Evolutionary conservation across 768 basidiomycete genomes (phyloP).

Genomic region (Leucocoprinus birnbaumii): DNA sequence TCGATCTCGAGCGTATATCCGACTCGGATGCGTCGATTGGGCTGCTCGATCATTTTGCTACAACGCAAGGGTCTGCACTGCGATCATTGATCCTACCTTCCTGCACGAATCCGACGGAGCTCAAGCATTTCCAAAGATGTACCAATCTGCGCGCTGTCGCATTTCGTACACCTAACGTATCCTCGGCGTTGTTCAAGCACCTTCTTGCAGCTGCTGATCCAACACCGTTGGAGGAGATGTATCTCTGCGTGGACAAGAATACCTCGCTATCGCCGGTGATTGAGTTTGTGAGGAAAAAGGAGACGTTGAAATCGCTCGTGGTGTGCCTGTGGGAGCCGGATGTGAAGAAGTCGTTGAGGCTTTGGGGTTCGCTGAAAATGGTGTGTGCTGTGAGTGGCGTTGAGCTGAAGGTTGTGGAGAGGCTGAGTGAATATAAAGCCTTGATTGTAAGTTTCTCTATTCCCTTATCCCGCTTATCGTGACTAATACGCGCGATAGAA

Average conservation of each 20-base stretch:
- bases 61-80: constrained; percentile 45
- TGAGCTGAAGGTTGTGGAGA: constrained; percentile 36
- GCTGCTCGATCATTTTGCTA: constrained; percentile 52
- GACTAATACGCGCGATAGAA: constrained; percentile 1
- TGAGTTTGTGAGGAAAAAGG: constrained; percentile 45
- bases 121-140: constrained; percentile 12
- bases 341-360: constrained; percentile 50
- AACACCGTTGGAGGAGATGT: constrained; percentile 42
- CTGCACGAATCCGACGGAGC: constrained; percentile 33
- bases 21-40: constrained; percentile 28
- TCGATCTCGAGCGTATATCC: constrained; percentile 64
- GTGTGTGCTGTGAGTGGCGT: constrained; percentile 64
- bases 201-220: constrained; percentile 25
- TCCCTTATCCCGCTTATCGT: neutral
- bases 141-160: constrained; percentile 6
- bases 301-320: constrained; percentile 27
- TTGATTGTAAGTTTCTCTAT: constrained; percentile 18
- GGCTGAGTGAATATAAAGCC: constrained; percentile 17
- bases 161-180: constrained; percentile 11
- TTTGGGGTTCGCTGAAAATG: constrained; percentile 54
- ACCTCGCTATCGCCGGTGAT: constrained; percentile 53
- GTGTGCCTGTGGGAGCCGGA: constrained; percentile 21
- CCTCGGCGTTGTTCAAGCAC: constrained; percentile 8
- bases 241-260: constrained; percentile 53
- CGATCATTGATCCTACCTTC: constrained; percentile 57